phyloP scores from a whole-genome alignment of 1,284 basidiomycete genomes.

The Cryptococcus sp. region DNA sequence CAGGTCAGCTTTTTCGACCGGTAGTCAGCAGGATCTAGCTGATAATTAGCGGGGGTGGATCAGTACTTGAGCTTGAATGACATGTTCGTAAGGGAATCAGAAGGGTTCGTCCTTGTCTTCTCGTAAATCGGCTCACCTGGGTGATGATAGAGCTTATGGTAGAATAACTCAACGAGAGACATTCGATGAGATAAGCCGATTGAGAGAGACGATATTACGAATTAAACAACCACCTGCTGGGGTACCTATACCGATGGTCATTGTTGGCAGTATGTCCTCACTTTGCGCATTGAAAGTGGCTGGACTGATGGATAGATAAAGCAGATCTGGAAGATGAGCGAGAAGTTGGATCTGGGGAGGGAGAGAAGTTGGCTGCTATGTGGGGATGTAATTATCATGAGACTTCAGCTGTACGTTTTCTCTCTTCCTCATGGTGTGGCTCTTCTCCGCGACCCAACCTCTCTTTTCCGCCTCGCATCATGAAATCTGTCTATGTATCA shows the following conservation, averaged over 20 bases:
- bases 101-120: constrained; percentile 40
- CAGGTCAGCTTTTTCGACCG: constrained; percentile 30
- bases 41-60: constrained; percentile 30
- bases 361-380: constrained; percentile 14
- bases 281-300: background rate
- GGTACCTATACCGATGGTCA: constrained; percentile 24
- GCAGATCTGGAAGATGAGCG: constrained; percentile 31
- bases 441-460: no score
- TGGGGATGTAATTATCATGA: constrained; percentile 31
- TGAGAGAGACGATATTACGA: constrained; percentile 27
- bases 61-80: constrained; percentile 33
- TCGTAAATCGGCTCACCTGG: constrained; percentile 15
- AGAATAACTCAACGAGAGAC: constrained; percentile 28
- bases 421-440: no score
- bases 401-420: constrained; percentile 33
- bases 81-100: constrained; percentile 31
- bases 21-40: no score
- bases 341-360: constrained; percentile 20
- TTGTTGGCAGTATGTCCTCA: constrained; percentile 37
- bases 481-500: background rate
- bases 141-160: background rate
- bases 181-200: constrained; percentile 25
- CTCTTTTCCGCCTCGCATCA: no score
- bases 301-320: constrained; percentile 23
- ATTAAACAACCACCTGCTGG: constrained; percentile 20